Evolutionary conservation across 495 filamentous ascomycete species (phyloP).

Genomic region (Massariosphaeria phaeospora): DNA sequence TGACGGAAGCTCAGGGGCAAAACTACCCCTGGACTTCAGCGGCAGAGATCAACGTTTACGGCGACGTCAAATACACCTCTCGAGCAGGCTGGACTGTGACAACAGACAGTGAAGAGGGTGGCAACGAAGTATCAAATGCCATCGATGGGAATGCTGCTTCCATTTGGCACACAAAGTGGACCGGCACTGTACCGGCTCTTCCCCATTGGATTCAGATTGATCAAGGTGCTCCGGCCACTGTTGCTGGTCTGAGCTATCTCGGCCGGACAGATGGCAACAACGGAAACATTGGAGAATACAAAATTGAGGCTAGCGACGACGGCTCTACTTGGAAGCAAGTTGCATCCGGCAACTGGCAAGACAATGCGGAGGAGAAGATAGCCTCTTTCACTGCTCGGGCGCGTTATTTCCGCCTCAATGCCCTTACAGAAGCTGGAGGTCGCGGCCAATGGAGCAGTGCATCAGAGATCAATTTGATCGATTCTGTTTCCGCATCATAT

Average conservation of each 20-base stretch:
- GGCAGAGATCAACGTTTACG: conserved; percentile 25
- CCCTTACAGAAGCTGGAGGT: conserved; percentile 39
- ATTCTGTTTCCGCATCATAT: background rate
- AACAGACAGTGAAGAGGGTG: conserved; percentile 15
- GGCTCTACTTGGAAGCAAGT: conserved; percentile 36
- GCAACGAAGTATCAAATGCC: background rate
- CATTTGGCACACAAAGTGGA: conserved; percentile 20
- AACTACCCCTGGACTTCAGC: conserved; percentile 3
- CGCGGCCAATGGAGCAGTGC: conserved; percentile 39
- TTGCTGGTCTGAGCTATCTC: conserved; percentile 19
- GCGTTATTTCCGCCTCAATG: conserved; percentile 44
- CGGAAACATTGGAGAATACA: conserved; percentile 43
- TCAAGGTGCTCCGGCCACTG: background rate
- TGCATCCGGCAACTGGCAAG: conserved; percentile 46
- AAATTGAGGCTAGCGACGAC: conserved; percentile 42
- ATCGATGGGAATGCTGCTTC: conserved; percentile 14
- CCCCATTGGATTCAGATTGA: conserved; percentile 27
- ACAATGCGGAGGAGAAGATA: conserved; percentile 40
- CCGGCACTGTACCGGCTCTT: background rate
- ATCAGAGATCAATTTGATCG: conserved; percentile 32
- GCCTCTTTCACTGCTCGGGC: conserved; percentile 42
- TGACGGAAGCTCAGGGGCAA: conserved; percentile 12
- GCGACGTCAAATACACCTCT: background rate
- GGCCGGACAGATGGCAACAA: conserved; percentile 36
- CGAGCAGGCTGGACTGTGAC: conserved; percentile 11